Evolutionary conservation across 75 land plant species (phyloP), one percentile per base, ranked within the genome.

Genomic region (Cupressus sempervirens): DNA sequence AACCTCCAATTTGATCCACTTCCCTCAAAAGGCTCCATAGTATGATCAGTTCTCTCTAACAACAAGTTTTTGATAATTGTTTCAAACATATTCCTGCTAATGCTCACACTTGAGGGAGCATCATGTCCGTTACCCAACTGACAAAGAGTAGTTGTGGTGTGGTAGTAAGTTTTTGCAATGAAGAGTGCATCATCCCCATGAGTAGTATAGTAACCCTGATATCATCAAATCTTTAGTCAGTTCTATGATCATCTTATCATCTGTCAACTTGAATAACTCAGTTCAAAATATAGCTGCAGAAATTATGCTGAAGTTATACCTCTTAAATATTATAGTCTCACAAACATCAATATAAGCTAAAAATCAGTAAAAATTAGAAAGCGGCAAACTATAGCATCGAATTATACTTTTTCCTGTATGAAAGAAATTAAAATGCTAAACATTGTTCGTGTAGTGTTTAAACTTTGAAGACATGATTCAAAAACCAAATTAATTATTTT

Each of bases 1-100:
- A 96, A 86, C 84, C 90, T 90, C 99, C 99, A 98, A 79, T 94
- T 94, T 26, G 98, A 93, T 73, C 97, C 99, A 89, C 95, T 93
- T 67, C 99, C 99, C 80, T 98, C 99, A 82, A 96, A 98, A 26
- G 96, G 87, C 86, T 98, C 99, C 45, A 98, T 84, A n/a, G 91
- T 94, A 77, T 92, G 95, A 81, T 98, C 98, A 34, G 95, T 91
- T 85, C 95, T 96, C 85, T 93, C 98, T 76, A 98, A 89, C 56
- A 98, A 91, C 83, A 98, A 86, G 90, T 96, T 93, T 84, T 98
- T 95, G 58, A 92, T 91, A 89, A 98, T 94, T 0, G 89, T 92
- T 82, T 98, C 99, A 89, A 98, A 93, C 98, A 98, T 96, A 87
- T 91, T 96, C 88, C 92, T 98, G 81, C 95, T 98, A 29, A 98